Evolutionary conservation across 2,329 filamentous ascomycete genomes (phyloP).

Genomic region (Hypoxylon sp.): DNA sequence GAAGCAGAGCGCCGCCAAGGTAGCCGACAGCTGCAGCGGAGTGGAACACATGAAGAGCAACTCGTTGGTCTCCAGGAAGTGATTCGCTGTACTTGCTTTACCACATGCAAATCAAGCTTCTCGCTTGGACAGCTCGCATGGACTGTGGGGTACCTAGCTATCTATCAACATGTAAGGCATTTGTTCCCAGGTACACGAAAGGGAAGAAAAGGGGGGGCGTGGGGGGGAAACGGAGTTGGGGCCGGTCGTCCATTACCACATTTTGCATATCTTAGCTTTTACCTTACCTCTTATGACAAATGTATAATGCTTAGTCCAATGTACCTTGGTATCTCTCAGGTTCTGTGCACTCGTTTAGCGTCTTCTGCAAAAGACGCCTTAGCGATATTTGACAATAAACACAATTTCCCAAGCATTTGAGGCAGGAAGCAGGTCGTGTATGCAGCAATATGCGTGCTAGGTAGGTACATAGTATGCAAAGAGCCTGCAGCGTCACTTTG

Average conservation of each 20-base stretch:
- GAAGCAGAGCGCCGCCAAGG: slow-evolving; percentile 46
- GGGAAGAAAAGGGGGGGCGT: slow-evolving; percentile 2
- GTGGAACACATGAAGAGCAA: slow-evolving; percentile 43
- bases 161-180: slow-evolving; percentile 10
- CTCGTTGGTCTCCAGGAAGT: slow-evolving; percentile 38
- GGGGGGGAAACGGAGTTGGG: slow-evolving; percentile 28
- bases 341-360: slow-evolving; percentile 7
- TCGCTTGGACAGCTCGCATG: slow-evolving; percentile 29
- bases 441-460: slow-evolving; percentile 10
- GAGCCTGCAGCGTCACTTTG: slow-evolving; percentile 1
- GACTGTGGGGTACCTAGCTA: slow-evolving; percentile 16
- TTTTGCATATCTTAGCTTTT: no score
- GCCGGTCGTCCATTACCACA: slow-evolving; percentile 9
- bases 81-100: slow-evolving; percentile 13
- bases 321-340: slow-evolving; percentile 1
- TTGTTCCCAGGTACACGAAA: slow-evolving; percentile 10
- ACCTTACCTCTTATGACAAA: slow-evolving; percentile 18
- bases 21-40: slow-evolving; percentile 47
- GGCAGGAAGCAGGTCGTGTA: slow-evolving; percentile 1
- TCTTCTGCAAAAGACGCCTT: not conserved
- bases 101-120: slow-evolving; percentile 11
- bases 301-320: slow-evolving; percentile 37
- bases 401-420: not conserved
- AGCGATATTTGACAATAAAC: not conserved
- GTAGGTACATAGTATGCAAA: no score